Evolutionary conservation across 495 filamentous ascomycete genomes (phyloP), one percentile per base, ranked within the genome.

Genomic region (Aspergillus sclerotiicarbonarius): DNA sequence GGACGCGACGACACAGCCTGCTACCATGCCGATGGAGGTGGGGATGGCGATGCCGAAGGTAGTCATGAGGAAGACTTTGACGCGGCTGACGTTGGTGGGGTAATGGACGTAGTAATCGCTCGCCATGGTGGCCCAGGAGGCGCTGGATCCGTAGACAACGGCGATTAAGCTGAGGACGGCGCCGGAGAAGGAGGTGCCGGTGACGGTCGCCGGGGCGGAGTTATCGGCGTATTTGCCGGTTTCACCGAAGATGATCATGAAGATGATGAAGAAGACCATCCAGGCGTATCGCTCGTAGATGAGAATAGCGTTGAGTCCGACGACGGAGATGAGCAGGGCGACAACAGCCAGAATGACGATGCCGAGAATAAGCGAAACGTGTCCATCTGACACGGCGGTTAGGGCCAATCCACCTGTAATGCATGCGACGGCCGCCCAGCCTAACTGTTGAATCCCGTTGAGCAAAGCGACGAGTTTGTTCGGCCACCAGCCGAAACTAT

Each of bases 401-500:
- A 54, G 15, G 37, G 52, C 52, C 0, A 54, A 18, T 21, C 52
- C 52, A 4, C 52, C 52, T 4, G 52, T 54, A 8, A 54, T 54
- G 39, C 52, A 54, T 18, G 52, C 41, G 25, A 54, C 52, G 3
- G 52, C 52, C 1, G 52, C 52, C 77, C 79, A 84, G 15, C 82
- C 82, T 9, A 82, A 58, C 56, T 80, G 71, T 39, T 76, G 68
- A 44, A 80, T 67, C 8, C 76, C 70, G 54, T 83, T 84, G 51
- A 83, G 72, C 5, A 76, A 61, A 19, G 80, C 79, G 50, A 81
- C 76, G 2, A 76, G 53, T 50, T 79, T 80, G 45, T 76, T 68
- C 1, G 80, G 78, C 58, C 74, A 83, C 75, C 77, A 85, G 20
- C 81, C 83, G 50, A 85, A 76, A 62, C 75, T 78, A 64, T 82